Evolutionary conservation across 2,329 filamentous ascomycete genomes (phyloP), one percentile per base, ranked within the genome.

Genomic region (Ophiostoma quercus): DNA sequence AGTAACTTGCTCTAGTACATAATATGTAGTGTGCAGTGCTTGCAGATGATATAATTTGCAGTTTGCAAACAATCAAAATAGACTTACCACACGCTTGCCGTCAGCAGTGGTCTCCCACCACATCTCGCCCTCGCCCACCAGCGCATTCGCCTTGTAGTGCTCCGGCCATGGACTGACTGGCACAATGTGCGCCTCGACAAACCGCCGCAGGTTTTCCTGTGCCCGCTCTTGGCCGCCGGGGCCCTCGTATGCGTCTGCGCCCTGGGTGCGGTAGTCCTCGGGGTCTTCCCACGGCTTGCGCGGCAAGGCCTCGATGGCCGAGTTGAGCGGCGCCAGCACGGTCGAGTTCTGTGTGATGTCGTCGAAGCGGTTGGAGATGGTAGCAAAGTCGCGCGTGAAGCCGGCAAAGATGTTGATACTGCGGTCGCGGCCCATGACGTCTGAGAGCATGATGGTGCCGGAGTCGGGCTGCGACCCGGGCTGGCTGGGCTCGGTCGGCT

Each of bases 241-340:
- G 0, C 93, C 93, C 66, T 90, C 87, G 76, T 97, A 97, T 1
- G 90, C 92, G 41, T 88, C 80, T 1, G 84, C 83, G 0, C 92
- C 92, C 3, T 90, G 80, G 1, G 79, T 79, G 3, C 83, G 80
- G 77, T 95, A 94, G 74, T 97, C 93, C 68, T 84, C 79, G 0
- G 90, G 87, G 73, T 94, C 83, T 75, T 91, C 92, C 92, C 92
- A 96, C 0, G 94, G 94, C 78, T 97, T 98, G 68, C 90, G 84
- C 0, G 93, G 91, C 32, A 98, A 82, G 0, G 80, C 82, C 73
- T 91, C 90, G 76, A 99, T 87, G 2, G 89, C 92, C 22, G 86
- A 88, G 82, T 99, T 98, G 69, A 91, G 82, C 0, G 95, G 95
- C 5, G 94, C 94, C 2, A 98, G 87, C 32, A 98, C 88, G 1